phyloP scores from a whole-genome alignment of 495 filamentous ascomycete genomes.

The Aspergillus asperescens region DNA sequence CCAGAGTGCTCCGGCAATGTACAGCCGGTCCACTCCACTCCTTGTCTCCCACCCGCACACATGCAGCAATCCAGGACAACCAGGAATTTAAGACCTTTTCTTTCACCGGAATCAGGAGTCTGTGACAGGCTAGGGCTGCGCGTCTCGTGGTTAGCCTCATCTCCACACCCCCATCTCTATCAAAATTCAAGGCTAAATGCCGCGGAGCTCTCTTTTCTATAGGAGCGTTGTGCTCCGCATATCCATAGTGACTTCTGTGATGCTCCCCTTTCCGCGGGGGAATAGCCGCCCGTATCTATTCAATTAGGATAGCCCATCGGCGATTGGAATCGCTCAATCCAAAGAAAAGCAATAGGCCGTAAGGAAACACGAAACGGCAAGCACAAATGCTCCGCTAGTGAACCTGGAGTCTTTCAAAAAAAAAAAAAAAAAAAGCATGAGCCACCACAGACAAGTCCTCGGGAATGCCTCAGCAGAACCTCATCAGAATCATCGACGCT shows the following conservation, averaged over 20 bases:
- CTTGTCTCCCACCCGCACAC: constrained; percentile 22
- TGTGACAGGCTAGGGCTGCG: not conserved
- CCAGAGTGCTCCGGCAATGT: constrained; percentile 38
- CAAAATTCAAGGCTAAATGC: not conserved
- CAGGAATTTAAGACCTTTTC: no score
- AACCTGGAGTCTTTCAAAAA: not conserved
- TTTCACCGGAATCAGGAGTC: constrained; percentile 17
- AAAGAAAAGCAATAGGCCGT: not conserved
- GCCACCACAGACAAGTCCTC: not conserved
- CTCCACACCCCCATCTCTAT: not conserved
- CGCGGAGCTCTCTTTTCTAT: not conserved
- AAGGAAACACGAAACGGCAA: not conserved
- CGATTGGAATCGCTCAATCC: not conserved
- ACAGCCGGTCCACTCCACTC: constrained; percentile 24
- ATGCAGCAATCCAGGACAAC: constrained; percentile 10
- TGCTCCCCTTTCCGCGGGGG: not conserved
- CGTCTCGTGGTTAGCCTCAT: constrained; percentile 4
- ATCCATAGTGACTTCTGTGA: not conserved
- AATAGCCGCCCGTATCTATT: constrained; percentile 9
- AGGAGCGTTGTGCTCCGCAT: constrained; percentile 2
- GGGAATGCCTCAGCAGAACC: not conserved
- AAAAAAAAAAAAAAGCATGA: not conserved
- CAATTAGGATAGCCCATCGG: not conserved
- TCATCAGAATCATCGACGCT: constrained; percentile 40
- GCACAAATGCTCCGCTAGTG: not conserved